phyloP scores from a whole-genome alignment of 805 yeast species.

The Maudiozyma serrabonitensis region DNA sequence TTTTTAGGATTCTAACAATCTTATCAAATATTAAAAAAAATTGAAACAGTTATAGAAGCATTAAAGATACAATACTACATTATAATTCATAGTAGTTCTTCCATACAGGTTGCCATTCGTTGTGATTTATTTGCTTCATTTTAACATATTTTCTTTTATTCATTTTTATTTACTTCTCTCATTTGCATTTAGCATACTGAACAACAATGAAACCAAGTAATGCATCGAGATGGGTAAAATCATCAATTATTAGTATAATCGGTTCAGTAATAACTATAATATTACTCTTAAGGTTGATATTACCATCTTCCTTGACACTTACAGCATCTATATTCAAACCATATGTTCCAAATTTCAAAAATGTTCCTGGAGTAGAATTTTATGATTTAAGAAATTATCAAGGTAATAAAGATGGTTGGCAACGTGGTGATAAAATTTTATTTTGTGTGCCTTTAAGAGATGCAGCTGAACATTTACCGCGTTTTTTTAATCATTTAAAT shows the following conservation, averaged over 20 bases:
- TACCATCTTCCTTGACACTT: slow-evolving; percentile 6
- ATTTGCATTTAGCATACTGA: too few species aligned
- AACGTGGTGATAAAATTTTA: slow-evolving; percentile 62
- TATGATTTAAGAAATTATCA: slow-evolving; percentile 61
- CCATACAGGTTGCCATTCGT: too few species aligned
- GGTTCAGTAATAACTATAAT: slow-evolving; percentile 1
- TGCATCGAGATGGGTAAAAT: background rate
- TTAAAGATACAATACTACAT: too few species aligned
- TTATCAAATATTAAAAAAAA: too few species aligned
- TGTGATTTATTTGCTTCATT: too few species aligned
- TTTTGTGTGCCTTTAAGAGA: slow-evolving; percentile 88
- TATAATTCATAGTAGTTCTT: too few species aligned
- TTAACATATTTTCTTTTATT: too few species aligned
- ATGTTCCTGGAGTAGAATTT: slow-evolving; percentile 42
- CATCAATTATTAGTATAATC: slow-evolving; percentile 1
- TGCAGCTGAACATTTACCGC: slow-evolving; percentile 81
- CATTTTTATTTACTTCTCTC: background rate
- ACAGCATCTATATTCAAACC: slow-evolving; percentile 10
- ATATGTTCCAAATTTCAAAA: slow-evolving; percentile 31
- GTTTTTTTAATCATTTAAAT: slow-evolving; percentile 76
- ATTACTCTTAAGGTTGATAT: slow-evolving; percentile 8
- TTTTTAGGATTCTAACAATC: too few species aligned
- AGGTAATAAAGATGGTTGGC: slow-evolving; percentile 72
- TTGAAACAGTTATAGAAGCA: too few species aligned
- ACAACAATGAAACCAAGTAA: background rate